phyloP scores from a whole-genome alignment of 2,329 filamentous ascomycete genomes.

The Calonectria montana region DNA sequence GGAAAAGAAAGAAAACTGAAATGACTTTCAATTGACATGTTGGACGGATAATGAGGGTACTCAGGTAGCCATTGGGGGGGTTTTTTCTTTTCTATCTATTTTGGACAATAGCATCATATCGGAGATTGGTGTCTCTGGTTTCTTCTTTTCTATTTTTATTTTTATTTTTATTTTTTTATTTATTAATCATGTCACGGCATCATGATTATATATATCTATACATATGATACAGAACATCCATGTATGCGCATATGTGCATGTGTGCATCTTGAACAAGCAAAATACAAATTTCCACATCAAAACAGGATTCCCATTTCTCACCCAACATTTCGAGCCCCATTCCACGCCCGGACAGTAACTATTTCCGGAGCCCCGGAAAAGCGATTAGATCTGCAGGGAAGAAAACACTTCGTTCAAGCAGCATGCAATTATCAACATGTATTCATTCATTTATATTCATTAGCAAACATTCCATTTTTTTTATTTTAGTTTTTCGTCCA shows the following conservation, averaged over 20 bases:
- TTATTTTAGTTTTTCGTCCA: neutral
- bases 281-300: neutral
- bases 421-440: too few relatives aligned
- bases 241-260: neutral
- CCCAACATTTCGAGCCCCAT: neutral
- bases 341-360: neutral
- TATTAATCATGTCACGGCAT: conserved; percentile 20
- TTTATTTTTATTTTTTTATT: neutral
- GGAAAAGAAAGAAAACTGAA: conserved; percentile 23
- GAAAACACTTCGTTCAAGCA: neutral
- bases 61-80: conserved; percentile 11
- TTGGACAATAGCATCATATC: conserved; percentile 34
- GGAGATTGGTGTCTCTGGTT: conserved; percentile 23
- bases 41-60: conserved; percentile 12
- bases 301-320: neutral
- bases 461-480: neutral
- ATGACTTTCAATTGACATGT: neutral
- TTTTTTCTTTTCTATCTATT: conserved; percentile 17
- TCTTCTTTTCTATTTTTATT: conserved; percentile 9
- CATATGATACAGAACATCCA: neutral
- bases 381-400: neutral
- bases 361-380: too few relatives aligned
- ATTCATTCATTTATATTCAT: neutral
- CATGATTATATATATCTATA: conserved; percentile 2
- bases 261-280: neutral